phyloP scores from a whole-genome alignment of 805 yeast genomes.

The Wickerhamiella bombiphila region DNA sequence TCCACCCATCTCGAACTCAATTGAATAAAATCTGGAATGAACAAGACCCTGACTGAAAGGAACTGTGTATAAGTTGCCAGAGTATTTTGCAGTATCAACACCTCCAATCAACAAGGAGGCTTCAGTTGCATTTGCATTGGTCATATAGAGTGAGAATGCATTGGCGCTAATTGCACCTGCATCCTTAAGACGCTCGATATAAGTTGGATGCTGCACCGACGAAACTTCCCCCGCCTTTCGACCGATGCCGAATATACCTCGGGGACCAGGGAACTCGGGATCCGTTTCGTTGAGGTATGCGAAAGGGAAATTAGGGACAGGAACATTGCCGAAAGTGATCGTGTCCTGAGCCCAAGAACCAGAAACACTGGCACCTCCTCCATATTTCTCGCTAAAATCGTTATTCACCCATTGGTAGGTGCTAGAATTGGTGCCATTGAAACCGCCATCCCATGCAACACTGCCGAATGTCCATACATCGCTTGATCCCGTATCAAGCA shows the following conservation, averaged over 20 bases:
- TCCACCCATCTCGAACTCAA: constrained; percentile 10
- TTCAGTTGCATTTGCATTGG: too few relatives aligned
- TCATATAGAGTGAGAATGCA: constrained; percentile 32
- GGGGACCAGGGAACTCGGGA: constrained; percentile 36
- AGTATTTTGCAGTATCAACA: constrained; percentile 28
- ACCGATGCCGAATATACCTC: constrained; percentile 23
- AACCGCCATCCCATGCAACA: constrained; percentile 13
- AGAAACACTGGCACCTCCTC: constrained; percentile 22
- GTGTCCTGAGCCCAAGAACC: constrained; percentile 49
- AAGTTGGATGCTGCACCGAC: constrained; percentile 14
- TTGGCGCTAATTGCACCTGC: constrained; percentile 27
- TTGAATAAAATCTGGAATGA: constrained; percentile 8
- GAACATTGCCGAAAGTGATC: constrained; percentile 36
- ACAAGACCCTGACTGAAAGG: constrained; percentile 10
- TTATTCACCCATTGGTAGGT: constrained; percentile 10
- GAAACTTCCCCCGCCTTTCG: constrained; percentile 20
- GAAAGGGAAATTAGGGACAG: constrained; percentile 38
- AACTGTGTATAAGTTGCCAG: constrained; percentile 24
- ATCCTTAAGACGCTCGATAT: constrained; percentile 20
- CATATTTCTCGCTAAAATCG: constrained; percentile 6
- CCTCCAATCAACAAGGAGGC: constrained; percentile 32
- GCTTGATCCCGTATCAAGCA: constrained; percentile 57
- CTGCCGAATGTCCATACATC: constrained; percentile 45
- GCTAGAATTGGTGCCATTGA: constrained; percentile 15
- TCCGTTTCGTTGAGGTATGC: constrained; percentile 57